Conservation (phyloP, 176 grass and related monocot genomes). For the Triticum timopheevii region DNA sequence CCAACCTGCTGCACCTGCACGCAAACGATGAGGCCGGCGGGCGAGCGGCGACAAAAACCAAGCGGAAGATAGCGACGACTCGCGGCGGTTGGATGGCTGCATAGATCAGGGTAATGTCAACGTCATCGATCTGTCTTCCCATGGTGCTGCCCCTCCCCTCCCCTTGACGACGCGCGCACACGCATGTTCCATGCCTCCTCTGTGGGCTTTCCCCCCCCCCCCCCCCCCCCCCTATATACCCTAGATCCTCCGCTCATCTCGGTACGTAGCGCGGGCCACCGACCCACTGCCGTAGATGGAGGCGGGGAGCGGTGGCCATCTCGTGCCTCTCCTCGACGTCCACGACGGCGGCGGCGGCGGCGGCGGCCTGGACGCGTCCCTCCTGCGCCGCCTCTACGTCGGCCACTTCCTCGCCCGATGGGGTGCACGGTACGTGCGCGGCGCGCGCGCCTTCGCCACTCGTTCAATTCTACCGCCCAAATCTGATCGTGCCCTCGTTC, state of each 20-base stretch:
- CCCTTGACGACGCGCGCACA: no score
- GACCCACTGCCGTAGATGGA: not conserved
- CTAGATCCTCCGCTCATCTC: not conserved
- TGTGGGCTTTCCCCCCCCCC: not conserved
- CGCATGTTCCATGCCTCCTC: not conserved
- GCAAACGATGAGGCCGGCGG: not conserved
- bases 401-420: conserved; percentile 88
- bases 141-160: no score
- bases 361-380: conserved; percentile 6
- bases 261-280: not conserved
- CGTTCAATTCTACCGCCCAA: not conserved
- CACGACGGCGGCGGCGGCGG: no score
- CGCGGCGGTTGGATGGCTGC: not conserved
- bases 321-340: conserved; percentile 27
- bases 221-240: not conserved
- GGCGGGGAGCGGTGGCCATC: not conserved
- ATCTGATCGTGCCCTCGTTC: not conserved
- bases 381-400: conserved; percentile 68
- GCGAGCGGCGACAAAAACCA: not conserved
- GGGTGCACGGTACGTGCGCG: conserved; percentile 54
- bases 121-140: not conserved
- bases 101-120: not conserved
- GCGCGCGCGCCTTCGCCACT: not conserved
- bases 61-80: not conserved
- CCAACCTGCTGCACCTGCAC: not conserved